Evolutionary conservation across 139 green algal genomes (phyloP).

Genomic region (Coccomyxa sp.): DNA sequence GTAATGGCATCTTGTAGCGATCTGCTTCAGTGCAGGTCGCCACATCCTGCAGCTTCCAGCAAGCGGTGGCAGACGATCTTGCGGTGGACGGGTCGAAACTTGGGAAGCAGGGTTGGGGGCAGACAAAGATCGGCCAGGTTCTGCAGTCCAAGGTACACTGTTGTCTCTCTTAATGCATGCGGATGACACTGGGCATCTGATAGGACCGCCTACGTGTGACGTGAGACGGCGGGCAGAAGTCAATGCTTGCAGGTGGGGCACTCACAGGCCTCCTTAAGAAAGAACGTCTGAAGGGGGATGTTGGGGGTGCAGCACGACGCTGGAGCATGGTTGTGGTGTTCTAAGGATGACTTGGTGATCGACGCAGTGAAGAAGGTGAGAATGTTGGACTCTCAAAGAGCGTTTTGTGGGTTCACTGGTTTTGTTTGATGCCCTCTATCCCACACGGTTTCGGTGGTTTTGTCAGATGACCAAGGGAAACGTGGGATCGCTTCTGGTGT

Average conservation of each 20-base stretch:
- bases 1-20: not conserved
- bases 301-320: conserved; percentile 8
- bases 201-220: too few relatives aligned
- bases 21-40: not conserved
- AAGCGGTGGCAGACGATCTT: not conserved
- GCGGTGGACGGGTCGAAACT: not conserved
- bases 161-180: not conserved
- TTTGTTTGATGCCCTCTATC: too few relatives aligned
- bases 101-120: conserved; percentile 14
- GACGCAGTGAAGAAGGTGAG: conserved; percentile 50
- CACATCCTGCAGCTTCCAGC: not conserved
- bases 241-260: too few relatives aligned
- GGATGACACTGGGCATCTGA: not conserved
- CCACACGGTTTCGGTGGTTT: not conserved
- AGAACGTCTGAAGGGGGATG: too few relatives aligned
- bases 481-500: conserved; percentile 52
- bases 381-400: not conserved
- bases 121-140: conserved; percentile 15
- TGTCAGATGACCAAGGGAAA: conserved; percentile 58
- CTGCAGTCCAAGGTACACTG: conserved; percentile 19
- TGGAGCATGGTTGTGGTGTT: conserved; percentile 54
- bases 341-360: conserved; percentile 45
- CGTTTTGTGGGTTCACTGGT: not conserved
- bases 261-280: too few relatives aligned
- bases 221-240: too few relatives aligned